Evolutionary conservation across 1,139 yeast species (phyloP).

Genomic region (Taphrina sp.): DNA sequence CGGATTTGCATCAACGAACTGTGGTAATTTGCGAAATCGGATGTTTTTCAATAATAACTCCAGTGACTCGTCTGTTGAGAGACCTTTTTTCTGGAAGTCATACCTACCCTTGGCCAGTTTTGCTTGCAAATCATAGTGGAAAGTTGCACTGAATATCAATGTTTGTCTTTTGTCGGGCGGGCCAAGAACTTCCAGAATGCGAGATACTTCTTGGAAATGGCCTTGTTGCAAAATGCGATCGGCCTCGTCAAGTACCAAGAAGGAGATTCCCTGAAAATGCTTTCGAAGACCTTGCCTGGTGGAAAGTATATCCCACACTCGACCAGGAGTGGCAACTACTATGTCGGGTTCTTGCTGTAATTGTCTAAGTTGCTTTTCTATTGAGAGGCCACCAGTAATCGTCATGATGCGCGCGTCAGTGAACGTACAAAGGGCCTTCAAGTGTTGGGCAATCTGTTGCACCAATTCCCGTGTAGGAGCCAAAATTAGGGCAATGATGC

Average conservation of each 20-base stretch:
- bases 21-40: constrained; percentile 48
- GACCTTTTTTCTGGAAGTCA: not conserved
- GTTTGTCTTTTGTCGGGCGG: constrained; percentile 71
- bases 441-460: constrained; percentile 83
- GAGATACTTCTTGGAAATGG: constrained; percentile 88
- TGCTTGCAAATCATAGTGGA: constrained; percentile 75
- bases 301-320: constrained; percentile 75
- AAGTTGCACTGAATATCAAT: constrained; percentile 90
- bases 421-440: constrained; percentile 59
- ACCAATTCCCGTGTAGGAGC: constrained; percentile 97
- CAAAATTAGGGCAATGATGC: constrained; percentile 65
- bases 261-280: constrained; percentile 62
- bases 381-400: constrained; percentile 90
- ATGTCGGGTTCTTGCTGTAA: constrained; percentile 73
- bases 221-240: constrained; percentile 94
- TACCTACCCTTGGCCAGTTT: constrained; percentile 52
- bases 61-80: constrained; percentile 44
- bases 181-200: constrained; percentile 59
- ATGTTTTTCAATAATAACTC: constrained; percentile 45
- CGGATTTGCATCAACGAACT: constrained; percentile 82
- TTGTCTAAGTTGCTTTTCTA: constrained; percentile 85
- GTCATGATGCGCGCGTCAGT: constrained; percentile 70
- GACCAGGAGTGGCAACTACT: constrained; percentile 94
- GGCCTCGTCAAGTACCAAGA: constrained; percentile 92
- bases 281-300: constrained; percentile 48